Percentiles rank a stretch among this genome's conserved stretches.
Evolutionary conservation across 345 rosid genomes (phyloP).

Genomic region (Heritiera fomes): DNA sequence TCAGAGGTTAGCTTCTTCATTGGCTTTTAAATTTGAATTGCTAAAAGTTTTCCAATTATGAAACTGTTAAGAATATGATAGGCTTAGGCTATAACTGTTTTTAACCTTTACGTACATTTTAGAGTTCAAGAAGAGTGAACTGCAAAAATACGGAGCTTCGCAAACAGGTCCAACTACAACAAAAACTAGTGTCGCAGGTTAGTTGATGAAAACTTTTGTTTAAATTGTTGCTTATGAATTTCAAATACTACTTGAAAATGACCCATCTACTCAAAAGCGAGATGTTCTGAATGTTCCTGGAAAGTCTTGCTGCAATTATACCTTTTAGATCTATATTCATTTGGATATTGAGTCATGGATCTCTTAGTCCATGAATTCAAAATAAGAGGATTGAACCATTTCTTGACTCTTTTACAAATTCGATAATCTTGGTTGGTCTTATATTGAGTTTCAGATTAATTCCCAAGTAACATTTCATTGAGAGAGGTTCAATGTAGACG

Average conservation of each 20-base stretch:
- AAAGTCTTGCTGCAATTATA: too few species aligned
- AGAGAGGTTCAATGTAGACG: not conserved
- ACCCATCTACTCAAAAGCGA: too few species aligned
- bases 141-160: conserved; percentile 51
- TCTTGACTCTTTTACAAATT: too few species aligned
- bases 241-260: too few species aligned
- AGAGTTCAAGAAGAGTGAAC: conserved; percentile 71
- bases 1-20: conserved; percentile 50
- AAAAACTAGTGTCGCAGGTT: conserved; percentile 48
- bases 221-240: not conserved
- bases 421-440: too few species aligned
- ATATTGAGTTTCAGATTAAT: not conserved
- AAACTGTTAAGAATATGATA: not conserved
- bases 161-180: conserved; percentile 35
- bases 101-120: conserved; percentile 23
- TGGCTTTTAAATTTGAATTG: not conserved
- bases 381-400: too few species aligned
- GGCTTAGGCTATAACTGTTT: not conserved
- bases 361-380: too few species aligned
- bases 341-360: too few species aligned
- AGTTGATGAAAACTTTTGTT: conserved; percentile 4
- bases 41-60: not conserved
- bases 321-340: too few species aligned
- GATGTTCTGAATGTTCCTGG: too few species aligned
- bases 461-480: not conserved